These are phyloP conservation scores for Hypoxylon sp. DNA, from an alignment of 2,329 filamentous ascomycete genomes.

Conservation along the genomic window DNA sequence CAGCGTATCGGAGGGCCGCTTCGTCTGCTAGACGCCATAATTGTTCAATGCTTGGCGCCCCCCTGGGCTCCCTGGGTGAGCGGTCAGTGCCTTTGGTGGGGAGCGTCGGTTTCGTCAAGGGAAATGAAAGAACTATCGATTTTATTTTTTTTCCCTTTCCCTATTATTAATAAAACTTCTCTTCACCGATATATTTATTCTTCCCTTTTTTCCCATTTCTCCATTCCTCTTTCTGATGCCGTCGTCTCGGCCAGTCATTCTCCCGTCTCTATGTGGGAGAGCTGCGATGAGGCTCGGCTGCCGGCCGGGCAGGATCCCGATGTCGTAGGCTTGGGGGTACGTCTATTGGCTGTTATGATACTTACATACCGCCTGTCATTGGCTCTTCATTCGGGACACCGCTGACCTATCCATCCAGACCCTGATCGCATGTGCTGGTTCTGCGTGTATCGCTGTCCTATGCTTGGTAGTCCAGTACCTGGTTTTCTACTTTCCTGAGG, in stretches of 20 bases:
- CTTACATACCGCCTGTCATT: neutral
- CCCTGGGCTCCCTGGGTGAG: slow-evolving; percentile 22
- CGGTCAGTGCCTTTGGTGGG: slow-evolving; percentile 28
- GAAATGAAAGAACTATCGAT: slow-evolving; percentile 14
- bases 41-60: slow-evolving; percentile 28
- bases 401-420: slow-evolving; percentile 29
- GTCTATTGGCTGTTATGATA: slow-evolving; percentile 6
- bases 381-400: neutral
- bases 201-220: slow-evolving; percentile 7
- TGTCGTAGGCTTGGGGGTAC: slow-evolving; percentile 36
- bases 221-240: slow-evolving; percentile 30
- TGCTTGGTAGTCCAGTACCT: slow-evolving; percentile 39
- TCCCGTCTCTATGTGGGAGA: slow-evolving; percentile 37
- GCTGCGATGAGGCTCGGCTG: slow-evolving; percentile 35
- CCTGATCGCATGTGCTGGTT: slow-evolving; percentile 37
- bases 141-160: slow-evolving; percentile 18
- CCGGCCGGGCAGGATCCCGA: slow-evolving; percentile 38
- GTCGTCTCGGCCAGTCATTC: slow-evolving; percentile 33
- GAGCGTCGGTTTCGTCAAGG: slow-evolving; percentile 6
- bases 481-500: slow-evolving; percentile 32
- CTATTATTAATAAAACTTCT: no score
- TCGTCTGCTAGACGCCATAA: slow-evolving; percentile 30
- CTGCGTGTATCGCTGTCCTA: slow-evolving; percentile 34
- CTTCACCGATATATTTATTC: slow-evolving; percentile 23
- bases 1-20: slow-evolving; percentile 35